Conservation (phyloP, 2,329 filamentous ascomycete genomes). For the Fulvia fulva region DNA sequence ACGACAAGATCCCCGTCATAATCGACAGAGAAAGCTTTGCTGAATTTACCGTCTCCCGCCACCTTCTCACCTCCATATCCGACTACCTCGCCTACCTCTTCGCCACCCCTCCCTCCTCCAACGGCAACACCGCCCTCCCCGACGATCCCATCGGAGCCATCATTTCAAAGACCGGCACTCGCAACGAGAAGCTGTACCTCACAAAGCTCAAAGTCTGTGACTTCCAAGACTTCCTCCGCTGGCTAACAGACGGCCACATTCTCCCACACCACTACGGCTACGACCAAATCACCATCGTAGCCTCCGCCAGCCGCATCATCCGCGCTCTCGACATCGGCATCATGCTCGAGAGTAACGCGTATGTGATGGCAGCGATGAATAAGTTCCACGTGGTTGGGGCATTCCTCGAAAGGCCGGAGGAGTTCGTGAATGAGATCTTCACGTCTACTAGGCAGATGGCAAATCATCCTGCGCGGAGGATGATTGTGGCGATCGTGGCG, state of each 20-base stretch:
- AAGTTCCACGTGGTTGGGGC: not conserved
- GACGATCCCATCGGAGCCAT: not conserved
- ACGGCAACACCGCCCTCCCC: not conserved
- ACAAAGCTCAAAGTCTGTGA: not conserved
- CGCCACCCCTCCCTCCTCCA: not conserved
- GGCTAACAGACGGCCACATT: not conserved
- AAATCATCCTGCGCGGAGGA: not conserved
- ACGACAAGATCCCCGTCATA: not conserved
- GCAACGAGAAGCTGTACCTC: not conserved
- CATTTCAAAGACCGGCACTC: not conserved
- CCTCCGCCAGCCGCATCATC: not conserved
- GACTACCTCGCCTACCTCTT: not conserved
- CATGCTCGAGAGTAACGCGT: not conserved
- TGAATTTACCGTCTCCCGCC: not conserved
- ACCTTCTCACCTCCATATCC: not conserved
- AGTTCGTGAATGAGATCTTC: not conserved
- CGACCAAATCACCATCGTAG: not conserved
- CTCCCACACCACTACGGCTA: not conserved
- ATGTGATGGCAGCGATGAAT: not conserved
- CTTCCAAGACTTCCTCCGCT: not conserved
- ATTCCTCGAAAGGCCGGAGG: not conserved
- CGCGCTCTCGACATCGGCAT: not conserved
- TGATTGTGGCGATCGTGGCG: not conserved
- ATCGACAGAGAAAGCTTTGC: not conserved
- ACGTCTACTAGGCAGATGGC: not conserved